Percentiles rank a stretch among this genome's conserved stretches.
Evolutionary conservation across 495 filamentous ascomycete species (phyloP).

Genomic region (Neurospora terricola): DNA sequence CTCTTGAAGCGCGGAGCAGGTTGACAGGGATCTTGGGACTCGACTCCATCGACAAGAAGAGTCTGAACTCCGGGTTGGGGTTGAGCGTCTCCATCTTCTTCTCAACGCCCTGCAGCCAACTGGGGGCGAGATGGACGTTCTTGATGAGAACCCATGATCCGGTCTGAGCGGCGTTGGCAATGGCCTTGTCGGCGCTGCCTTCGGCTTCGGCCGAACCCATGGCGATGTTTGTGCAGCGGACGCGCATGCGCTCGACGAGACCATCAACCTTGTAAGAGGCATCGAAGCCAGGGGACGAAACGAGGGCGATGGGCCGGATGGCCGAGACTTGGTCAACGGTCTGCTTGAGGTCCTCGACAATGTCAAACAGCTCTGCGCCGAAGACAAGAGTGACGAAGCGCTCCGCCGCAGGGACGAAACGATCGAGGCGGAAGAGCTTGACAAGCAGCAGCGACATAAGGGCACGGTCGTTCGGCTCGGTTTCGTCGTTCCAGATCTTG

Average conservation of each 20-base stretch:
- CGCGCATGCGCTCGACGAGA: constrained; percentile 71
- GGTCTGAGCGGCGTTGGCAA: constrained; percentile 82
- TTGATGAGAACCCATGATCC: constrained; percentile 97
- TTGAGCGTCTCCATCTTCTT: constrained; percentile 94
- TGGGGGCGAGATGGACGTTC: constrained; percentile 94
- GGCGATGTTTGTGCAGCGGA: constrained; percentile 88
- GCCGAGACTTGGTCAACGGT: constrained; percentile 77
- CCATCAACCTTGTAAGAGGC: constrained; percentile 98
- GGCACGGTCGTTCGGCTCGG: constrained; percentile 58
- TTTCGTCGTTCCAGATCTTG: constrained; percentile 56
- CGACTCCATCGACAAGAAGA: constrained; percentile 97
- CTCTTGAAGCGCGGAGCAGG: constrained; percentile 79
- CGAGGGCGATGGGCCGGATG: constrained; percentile 77
- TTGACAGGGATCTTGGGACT: constrained; percentile 97
- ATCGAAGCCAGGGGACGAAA: constrained; percentile 93
- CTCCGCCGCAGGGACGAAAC: constrained; percentile 86
- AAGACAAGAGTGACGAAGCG: constrained; percentile 84
- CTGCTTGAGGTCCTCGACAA: constrained; percentile 71
- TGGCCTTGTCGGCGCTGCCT: constrained; percentile 86
- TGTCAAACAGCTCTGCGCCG: constrained; percentile 71
- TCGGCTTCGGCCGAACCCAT: constrained; percentile 97
- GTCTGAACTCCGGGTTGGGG: constrained; percentile 83
- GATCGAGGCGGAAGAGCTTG: constrained; percentile 90
- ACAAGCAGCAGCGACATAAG: constrained; percentile 78
- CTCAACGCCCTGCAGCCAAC: constrained; percentile 93